phyloP scores from a whole-genome alignment of 1,139 yeast species.

The Zygotorulaspora mrakii region DNA sequence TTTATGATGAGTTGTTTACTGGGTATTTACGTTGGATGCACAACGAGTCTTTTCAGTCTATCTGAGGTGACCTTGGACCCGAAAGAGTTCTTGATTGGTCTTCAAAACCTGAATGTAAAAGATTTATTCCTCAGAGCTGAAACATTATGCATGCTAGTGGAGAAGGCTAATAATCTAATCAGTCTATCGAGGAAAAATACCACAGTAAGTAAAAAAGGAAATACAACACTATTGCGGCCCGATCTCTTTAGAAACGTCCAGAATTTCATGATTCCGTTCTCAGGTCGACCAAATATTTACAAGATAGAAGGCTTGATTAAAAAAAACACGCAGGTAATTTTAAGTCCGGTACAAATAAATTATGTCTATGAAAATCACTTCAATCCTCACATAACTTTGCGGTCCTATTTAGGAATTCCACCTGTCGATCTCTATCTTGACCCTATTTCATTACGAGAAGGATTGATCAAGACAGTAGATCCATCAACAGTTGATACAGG shows the following conservation, averaged over 20 bases:
- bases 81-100: slow-evolving; percentile 61
- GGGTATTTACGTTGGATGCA: slow-evolving; percentile 83
- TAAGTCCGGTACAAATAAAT: slow-evolving; percentile 68
- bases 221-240: slow-evolving; percentile 21
- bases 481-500: slow-evolving; percentile 66
- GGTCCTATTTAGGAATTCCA: slow-evolving; percentile 85
- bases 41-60: slow-evolving; percentile 78
- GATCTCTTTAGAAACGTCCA: slow-evolving; percentile 59
- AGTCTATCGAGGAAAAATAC: slow-evolving; percentile 8
- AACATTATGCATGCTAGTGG: slow-evolving; percentile 73
- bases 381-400: slow-evolving; percentile 72
- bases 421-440: slow-evolving; percentile 86
- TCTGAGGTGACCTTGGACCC: slow-evolving; percentile 78
- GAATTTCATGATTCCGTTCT: slow-evolving; percentile 81
- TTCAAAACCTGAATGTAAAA: slow-evolving; percentile 76
- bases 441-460: slow-evolving; percentile 83
- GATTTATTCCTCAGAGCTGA: slow-evolving; percentile 85
- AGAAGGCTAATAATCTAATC: slow-evolving; percentile 46
- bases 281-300: slow-evolving; percentile 67
- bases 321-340: slow-evolving; percentile 60
- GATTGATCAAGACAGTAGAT: slow-evolving; percentile 75
- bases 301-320: slow-evolving; percentile 57
- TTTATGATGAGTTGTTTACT: slow-evolving; percentile 76
- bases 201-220: slow-evolving; percentile 11
- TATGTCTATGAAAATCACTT: slow-evolving; percentile 74